A percentile compares a stretch with the other conserved stretches of the same genome.
phyloP scores from a whole-genome alignment of 2,329 filamentous ascomycete species.

The Nemania abortiva region DNA sequence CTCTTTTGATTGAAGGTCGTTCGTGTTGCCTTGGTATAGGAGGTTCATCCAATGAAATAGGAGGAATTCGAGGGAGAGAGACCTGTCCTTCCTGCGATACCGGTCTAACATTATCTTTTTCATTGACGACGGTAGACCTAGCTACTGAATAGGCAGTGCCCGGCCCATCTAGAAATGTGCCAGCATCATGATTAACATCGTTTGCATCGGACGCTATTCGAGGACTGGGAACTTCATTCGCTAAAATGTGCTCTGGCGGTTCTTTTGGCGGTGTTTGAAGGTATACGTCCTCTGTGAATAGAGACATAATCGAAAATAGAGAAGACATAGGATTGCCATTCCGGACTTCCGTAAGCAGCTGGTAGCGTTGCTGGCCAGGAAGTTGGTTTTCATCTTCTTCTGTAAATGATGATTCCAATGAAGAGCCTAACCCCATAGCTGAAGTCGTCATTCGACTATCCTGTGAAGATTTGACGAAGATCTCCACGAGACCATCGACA shows the following conservation, averaged over 20 bases:
- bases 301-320: constrained; percentile 93
- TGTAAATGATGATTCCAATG: constrained; percentile 66
- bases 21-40: constrained; percentile 47
- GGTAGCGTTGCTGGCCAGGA: constrained; percentile 84
- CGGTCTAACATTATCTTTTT: constrained; percentile 45
- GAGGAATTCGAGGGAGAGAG: constrained; percentile 74
- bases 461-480: constrained; percentile 90
- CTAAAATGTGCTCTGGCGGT: constrained; percentile 47
- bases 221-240: constrained; percentile 47
- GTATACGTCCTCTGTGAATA: constrained; percentile 96
- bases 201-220: constrained; percentile 45
- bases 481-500: constrained; percentile 95
- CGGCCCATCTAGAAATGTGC: constrained; percentile 36
- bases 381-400: constrained; percentile 75
- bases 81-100: constrained; percentile 49
- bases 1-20: constrained; percentile 60
- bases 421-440: constrained; percentile 57
- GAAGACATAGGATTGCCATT: constrained; percentile 99
- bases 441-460: constrained; percentile 46
- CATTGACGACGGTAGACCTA: constrained; percentile 43
- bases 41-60: constrained; percentile 74
- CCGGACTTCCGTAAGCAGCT: constrained; percentile 94
- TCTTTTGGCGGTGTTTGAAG: constrained; percentile 79
- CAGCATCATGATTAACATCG: constrained; percentile 33
- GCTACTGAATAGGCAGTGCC: constrained; percentile 48